phyloP scores from a whole-genome alignment of 495 filamentous ascomycete genomes.

The Darksidea phi region DNA sequence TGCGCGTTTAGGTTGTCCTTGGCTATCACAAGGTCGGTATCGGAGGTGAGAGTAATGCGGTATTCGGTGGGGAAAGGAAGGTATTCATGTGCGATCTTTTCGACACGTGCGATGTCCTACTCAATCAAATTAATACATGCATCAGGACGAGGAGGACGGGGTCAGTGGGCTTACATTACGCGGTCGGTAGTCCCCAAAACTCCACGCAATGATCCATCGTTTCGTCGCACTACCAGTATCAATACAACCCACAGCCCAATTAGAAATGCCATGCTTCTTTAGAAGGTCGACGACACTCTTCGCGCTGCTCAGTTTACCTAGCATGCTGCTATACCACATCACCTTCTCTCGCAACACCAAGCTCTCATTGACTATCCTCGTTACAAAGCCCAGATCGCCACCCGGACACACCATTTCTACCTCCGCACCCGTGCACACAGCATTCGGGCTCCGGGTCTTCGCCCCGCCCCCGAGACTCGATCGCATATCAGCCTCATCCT shows the following conservation, averaged over 20 bases:
- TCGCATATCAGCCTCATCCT: constrained; percentile 64
- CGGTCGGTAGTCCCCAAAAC: constrained; percentile 69
- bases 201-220: constrained; percentile 89
- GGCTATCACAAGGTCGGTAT: not conserved
- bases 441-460: constrained; percentile 68
- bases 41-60: constrained; percentile 46
- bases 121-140: not conserved
- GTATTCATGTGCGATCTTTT: constrained; percentile 58
- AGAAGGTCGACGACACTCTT: constrained; percentile 61
- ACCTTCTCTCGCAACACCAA: constrained; percentile 57
- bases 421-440: constrained; percentile 76
- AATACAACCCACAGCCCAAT: constrained; percentile 82
- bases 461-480: constrained; percentile 54
- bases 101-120: constrained; percentile 59
- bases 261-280: constrained; percentile 58
- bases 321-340: constrained; percentile 89
- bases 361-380: constrained; percentile 73
- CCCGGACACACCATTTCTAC: constrained; percentile 79
- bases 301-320: constrained; percentile 78
- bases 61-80: constrained; percentile 60
- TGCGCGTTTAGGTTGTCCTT: constrained; percentile 42
- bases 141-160: constrained; percentile 8
- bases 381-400: constrained; percentile 79
- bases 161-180: constrained; percentile 48
- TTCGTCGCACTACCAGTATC: constrained; percentile 76